Conservation (phyloP, 306 rosid genomes). For the Castanopsis chinensis region DNA sequence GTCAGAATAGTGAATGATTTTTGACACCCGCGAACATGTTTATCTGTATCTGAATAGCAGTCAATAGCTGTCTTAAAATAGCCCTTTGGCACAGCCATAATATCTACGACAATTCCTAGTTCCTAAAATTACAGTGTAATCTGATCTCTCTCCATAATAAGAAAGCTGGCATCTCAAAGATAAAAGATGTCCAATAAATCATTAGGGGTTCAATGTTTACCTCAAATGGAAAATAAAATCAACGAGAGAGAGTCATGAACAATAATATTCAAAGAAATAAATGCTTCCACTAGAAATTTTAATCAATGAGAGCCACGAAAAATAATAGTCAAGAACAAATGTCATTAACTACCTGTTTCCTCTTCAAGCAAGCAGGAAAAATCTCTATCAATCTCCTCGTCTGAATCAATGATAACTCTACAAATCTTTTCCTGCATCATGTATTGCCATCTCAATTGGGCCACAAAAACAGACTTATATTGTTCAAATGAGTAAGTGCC, state of each 20-base stretch:
- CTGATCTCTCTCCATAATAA: background rate
- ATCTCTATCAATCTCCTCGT: constrained; percentile 69
- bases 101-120: background rate
- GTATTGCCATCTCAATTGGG: constrained; percentile 32
- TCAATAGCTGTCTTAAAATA: constrained; percentile 5
- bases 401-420: constrained; percentile 72
- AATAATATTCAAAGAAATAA: background rate
- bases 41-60: background rate
- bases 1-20: background rate
- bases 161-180: background rate
- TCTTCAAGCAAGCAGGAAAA: constrained; percentile 67
- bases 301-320: too few species aligned
- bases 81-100: background rate
- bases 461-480: constrained; percentile 1
- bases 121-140: constrained; percentile 12
- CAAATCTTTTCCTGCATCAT: constrained; percentile 51
- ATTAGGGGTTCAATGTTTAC: background rate
- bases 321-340: background rate
- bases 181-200: background rate
- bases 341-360: constrained; percentile 54
- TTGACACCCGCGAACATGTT: background rate
- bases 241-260: too few species aligned
- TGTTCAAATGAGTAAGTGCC: constrained; percentile 17
- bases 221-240: background rate
- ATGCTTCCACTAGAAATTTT: background rate